Evolutionary conservation across 768 basidiomycete species (phyloP).

Genomic region (Russula virescens): DNA sequence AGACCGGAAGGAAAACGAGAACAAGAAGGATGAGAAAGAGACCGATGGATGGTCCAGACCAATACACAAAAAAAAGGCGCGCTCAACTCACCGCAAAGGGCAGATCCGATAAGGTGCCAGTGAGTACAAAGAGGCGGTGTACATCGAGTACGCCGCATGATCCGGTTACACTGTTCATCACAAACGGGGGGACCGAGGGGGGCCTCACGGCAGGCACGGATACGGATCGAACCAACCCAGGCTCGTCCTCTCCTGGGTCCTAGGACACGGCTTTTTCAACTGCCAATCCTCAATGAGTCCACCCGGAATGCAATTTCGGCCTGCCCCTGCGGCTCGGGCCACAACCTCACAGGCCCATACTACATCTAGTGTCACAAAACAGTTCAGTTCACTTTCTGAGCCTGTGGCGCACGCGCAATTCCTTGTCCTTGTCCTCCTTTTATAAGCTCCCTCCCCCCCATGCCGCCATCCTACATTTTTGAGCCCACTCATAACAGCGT

Average conservation of each 20-base stretch:
- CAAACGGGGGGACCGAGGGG: background rate
- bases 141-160: conserved; percentile 21
- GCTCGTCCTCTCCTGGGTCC: conserved; percentile 5
- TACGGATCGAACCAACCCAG: conserved; percentile 3
- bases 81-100: conserved; percentile 2
- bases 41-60: conserved; percentile 14
- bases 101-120: conserved; percentile 18
- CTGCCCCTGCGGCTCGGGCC: conserved; percentile 1
- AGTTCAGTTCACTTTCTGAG: background rate
- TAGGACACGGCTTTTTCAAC: conserved; percentile 14
- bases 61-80: background rate
- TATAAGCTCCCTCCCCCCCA: conserved; percentile 16
- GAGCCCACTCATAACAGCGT: background rate
- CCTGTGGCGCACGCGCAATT: conserved; percentile 19
- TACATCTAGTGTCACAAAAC: background rate
- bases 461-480: conserved; percentile 7
- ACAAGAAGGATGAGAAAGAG: conserved; percentile 6
- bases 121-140: conserved; percentile 19
- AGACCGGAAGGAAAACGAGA: too few species aligned
- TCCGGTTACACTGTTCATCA: conserved; percentile 17
- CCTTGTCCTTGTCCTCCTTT: conserved; percentile 15
- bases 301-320: background rate
- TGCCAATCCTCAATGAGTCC: background rate
- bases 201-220: conserved; percentile 21
- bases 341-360: conserved; percentile 10